A percentile compares a stretch with the other conserved stretches of the same genome.
These are phyloP conservation scores for Saturnispora serradocipensis DNA, from an alignment of 805 yeast genomes.

Conservation along the genomic window DNA sequence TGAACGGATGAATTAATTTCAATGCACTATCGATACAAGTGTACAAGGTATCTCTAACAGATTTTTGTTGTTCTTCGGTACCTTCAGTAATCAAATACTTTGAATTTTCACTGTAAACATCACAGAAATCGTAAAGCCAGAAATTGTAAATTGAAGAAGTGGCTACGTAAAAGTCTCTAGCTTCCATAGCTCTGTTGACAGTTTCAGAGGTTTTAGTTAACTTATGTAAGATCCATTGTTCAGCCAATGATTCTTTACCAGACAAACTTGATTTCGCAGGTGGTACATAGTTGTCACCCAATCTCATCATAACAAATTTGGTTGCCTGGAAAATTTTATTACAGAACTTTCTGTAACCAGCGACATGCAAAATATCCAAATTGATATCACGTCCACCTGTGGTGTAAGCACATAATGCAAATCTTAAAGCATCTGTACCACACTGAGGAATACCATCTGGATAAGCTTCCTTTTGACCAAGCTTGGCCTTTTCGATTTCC, in stretches of 20 bases:
- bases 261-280: slow-evolving; percentile 51
- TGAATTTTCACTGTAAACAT: slow-evolving; percentile 96
- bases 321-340: slow-evolving; percentile 99
- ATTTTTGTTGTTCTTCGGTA: slow-evolving; percentile 67
- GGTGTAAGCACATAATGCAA: slow-evolving; percentile 95
- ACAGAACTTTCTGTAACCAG: slow-evolving; percentile 98
- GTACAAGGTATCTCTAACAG: slow-evolving; percentile 92
- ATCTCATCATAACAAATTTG: slow-evolving; percentile 86
- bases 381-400: slow-evolving; percentile 99
- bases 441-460: slow-evolving; percentile 98
- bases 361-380: slow-evolving; percentile 91
- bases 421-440: slow-evolving; percentile 98
- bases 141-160: slow-evolving; percentile 83
- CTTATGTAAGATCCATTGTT: slow-evolving; percentile 92
- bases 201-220: slow-evolving; percentile 59
- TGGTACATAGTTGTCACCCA: slow-evolving; percentile 83
- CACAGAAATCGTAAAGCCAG: slow-evolving; percentile 94
- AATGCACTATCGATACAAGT: slow-evolving; percentile 87
- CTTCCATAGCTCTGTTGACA: slow-evolving; percentile 60
- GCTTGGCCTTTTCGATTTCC: slow-evolving; percentile 78
- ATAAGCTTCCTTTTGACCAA: slow-evolving; percentile 81
- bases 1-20: slow-evolving; percentile 90
- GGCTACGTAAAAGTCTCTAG: slow-evolving; percentile 81
- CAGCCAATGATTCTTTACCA: slow-evolving; percentile 85
- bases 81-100: slow-evolving; percentile 91